These are phyloP conservation scores for Oenanthe javanica DNA, from an alignment of 140 eudicot species.

Conservation along the genomic window DNA sequence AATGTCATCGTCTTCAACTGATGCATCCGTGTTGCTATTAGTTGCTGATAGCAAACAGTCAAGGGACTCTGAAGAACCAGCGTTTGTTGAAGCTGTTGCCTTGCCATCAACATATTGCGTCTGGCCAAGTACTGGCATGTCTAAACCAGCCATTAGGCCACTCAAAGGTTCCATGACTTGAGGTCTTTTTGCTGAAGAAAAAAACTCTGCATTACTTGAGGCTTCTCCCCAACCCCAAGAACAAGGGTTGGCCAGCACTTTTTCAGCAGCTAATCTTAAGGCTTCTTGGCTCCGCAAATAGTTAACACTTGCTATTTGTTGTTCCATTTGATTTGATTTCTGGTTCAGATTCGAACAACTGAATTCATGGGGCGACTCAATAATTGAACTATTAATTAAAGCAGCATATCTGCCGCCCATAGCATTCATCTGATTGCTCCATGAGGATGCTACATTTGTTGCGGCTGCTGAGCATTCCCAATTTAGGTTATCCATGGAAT, in stretches of 20 bases:
- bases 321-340: neutral
- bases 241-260: neutral
- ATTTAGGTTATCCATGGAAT: conserved; percentile 35
- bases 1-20: conserved; percentile 47
- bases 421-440: neutral
- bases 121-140: neutral
- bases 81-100: neutral
- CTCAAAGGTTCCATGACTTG: neutral
- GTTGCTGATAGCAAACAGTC: conserved; percentile 48
- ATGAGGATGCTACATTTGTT: neutral
- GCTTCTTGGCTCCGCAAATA: conserved; percentile 5
- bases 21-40: conserved; percentile 21
- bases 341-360: neutral
- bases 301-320: neutral
- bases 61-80: conserved; percentile 43
- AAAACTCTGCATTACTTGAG: neutral
- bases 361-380: neutral
- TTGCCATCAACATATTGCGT: conserved; percentile 1
- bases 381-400: neutral
- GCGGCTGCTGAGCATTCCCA: conserved; percentile 30
- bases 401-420: neutral
- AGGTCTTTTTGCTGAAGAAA: neutral
- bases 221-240: neutral
- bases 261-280: neutral
- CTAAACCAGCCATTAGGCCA: conserved; percentile 23